A percentile compares a stretch with the other conserved stretches of the same genome.
phyloP scores from a whole-genome alignment of 2,329 filamentous ascomycete species.

The Penicillium thymicola region DNA sequence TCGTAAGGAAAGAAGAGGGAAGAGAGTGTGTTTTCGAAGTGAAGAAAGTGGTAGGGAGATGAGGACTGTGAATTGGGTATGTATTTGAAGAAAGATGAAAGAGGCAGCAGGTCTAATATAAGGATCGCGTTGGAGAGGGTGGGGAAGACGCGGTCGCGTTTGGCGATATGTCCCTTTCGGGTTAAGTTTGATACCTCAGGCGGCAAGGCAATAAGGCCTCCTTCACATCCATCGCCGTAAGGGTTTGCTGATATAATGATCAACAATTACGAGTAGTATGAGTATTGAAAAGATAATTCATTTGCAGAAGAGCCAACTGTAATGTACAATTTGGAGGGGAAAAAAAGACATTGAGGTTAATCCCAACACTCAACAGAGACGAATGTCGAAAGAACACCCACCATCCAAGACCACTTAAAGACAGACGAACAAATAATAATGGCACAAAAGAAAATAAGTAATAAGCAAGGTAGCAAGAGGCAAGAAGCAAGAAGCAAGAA shows the following conservation, averaged over 20 bases:
- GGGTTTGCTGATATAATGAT: neutral
- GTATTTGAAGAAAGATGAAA: constrained; percentile 17
- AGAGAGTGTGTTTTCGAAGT: neutral
- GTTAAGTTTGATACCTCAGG: constrained; percentile 22
- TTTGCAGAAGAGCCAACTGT: constrained; percentile 2
- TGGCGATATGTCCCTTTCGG: constrained; percentile 32
- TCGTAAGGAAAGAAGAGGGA: constrained; percentile 2
- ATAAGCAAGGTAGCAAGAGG: constrained; percentile 3
- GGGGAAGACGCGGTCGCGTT: constrained; percentile 33
- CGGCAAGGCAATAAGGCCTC: constrained; percentile 10
- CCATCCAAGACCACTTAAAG: neutral
- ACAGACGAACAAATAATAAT: constrained; percentile 6
- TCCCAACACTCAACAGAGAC: neutral
- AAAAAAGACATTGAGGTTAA: neutral
- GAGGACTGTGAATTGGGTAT: constrained; percentile 5
- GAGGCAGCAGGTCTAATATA: constrained; percentile 21
- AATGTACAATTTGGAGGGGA: neutral
- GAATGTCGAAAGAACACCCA: neutral
- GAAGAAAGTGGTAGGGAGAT: neutral
- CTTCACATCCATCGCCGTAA: neutral
- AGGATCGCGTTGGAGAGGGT: constrained; percentile 27
- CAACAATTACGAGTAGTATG: neutral
- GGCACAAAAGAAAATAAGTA: constrained; percentile 10
- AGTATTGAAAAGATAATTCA: neutral
- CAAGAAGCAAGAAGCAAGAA: constrained; percentile 5